A percentile compares a stretch with the other conserved stretches of the same genome.
Conservation (phyloP, 163 green algal genomes). For the Scenedesmus sp. region DNA sequence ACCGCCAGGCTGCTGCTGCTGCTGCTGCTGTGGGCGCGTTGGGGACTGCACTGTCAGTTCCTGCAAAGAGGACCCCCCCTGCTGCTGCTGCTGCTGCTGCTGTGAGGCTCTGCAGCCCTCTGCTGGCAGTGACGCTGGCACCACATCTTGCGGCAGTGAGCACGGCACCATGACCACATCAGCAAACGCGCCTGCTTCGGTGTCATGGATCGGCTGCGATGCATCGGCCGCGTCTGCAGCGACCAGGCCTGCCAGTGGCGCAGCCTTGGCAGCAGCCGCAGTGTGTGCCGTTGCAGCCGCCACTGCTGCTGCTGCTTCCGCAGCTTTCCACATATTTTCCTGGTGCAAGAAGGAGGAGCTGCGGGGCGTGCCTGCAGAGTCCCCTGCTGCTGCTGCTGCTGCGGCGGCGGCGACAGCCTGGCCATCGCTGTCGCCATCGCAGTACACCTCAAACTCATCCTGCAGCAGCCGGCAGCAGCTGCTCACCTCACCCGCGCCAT, state of each 20-base stretch:
- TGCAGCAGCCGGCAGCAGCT: slow-evolving; percentile 43
- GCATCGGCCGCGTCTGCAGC: neutral
- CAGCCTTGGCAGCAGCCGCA: neutral
- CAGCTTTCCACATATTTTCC: slow-evolving; percentile 28
- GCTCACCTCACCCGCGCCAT: neutral
- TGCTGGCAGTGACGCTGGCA: slow-evolving; percentile 8
- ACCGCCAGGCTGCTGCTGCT: neutral
- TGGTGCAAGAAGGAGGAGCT: neutral
- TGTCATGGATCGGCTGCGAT: neutral
- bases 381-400: slow-evolving; percentile 29
- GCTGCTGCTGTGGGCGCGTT: slow-evolving; percentile 4
- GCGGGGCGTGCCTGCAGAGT: neutral
- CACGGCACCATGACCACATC: slow-evolving; percentile 43
- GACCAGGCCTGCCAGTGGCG: neutral
- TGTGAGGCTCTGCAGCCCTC: neutral
- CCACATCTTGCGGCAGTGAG: slow-evolving; percentile 15
- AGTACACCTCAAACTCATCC: slow-evolving; percentile 57
- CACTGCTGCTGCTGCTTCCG: neutral
- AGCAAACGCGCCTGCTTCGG: neutral
- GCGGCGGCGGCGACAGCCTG: no score
- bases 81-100: slow-evolving; percentile 29
- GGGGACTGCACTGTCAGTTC: neutral
- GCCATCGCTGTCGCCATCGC: slow-evolving; percentile 7
- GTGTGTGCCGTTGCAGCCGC: slow-evolving; percentile 26
- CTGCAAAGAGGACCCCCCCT: neutral